phyloP scores from a whole-genome alignment of 805 yeast genomes.

The Zygotorulaspora chibaensis region DNA sequence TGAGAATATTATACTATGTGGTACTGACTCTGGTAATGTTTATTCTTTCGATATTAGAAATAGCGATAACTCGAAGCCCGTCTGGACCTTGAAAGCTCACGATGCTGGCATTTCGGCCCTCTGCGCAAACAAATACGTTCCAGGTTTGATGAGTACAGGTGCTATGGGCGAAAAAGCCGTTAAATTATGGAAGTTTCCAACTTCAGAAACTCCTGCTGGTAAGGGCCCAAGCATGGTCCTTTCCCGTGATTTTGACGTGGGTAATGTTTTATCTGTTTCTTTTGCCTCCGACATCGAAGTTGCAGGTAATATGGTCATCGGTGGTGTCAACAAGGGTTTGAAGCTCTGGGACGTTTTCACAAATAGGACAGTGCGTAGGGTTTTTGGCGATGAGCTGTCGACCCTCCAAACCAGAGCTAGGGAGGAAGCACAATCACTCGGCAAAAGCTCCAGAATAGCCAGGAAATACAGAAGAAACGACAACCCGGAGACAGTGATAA shows the following conservation, averaged over 20 bases:
- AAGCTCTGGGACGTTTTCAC: constrained; percentile 92
- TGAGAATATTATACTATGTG: constrained; percentile 63
- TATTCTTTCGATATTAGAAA: constrained; percentile 83
- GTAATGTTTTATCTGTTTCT: constrained; percentile 76
- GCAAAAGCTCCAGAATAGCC: constrained; percentile 68
- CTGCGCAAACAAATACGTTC: constrained; percentile 59
- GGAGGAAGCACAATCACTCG: constrained; percentile 49
- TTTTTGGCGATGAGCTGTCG: constrained; percentile 58
- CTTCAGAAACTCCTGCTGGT: constrained; percentile 28
- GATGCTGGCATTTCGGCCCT: constrained; percentile 88
- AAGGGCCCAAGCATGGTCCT: constrained; percentile 78
- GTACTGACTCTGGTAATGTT: constrained; percentile 87
- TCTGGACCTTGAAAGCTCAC: constrained; percentile 97
- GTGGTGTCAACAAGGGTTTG: constrained; percentile 80
- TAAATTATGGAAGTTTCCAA: constrained; percentile 80
- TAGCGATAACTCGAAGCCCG: constrained; percentile 51
- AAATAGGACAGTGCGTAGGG: constrained; percentile 69
- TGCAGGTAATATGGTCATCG: constrained; percentile 77
- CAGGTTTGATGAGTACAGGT: constrained; percentile 75
- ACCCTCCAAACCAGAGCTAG: constrained; percentile 53
- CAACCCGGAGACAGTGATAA: constrained; percentile 51
- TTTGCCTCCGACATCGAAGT: constrained; percentile 87
- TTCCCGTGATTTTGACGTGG: constrained; percentile 89
- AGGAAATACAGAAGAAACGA: constrained; percentile 57
- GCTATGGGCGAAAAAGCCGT: constrained; percentile 87